phyloP scores from a whole-genome alignment of 345 rosid species.

The Brassica incana region DNA sequence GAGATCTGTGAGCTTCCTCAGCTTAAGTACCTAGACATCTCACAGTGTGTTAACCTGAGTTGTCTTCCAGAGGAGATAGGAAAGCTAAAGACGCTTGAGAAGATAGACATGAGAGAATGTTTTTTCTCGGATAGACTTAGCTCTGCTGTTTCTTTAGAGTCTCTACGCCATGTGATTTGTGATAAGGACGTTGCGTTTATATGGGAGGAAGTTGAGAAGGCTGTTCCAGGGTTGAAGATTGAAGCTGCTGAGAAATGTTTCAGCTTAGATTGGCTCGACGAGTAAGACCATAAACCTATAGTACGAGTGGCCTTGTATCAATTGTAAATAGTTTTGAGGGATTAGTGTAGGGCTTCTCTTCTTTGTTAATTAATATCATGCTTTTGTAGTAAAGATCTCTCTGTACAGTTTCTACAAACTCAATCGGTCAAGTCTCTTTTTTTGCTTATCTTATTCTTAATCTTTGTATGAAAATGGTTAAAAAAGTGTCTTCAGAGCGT shows the following conservation, averaged over 20 bases:
- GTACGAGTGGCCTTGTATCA: background rate
- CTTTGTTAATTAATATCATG: background rate
- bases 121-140: slow-evolving; percentile 43
- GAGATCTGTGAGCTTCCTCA: slow-evolving; percentile 52
- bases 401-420: background rate
- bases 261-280: slow-evolving; percentile 72
- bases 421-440: background rate
- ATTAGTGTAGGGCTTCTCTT: slow-evolving; percentile 1
- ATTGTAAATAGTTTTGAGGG: background rate
- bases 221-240: slow-evolving; percentile 48
- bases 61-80: slow-evolving; percentile 68
- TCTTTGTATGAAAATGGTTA: background rate
- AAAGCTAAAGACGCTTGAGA: slow-evolving; percentile 55
- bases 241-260: slow-evolving; percentile 67
- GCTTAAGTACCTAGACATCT: slow-evolving; percentile 73
- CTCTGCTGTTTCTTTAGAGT: slow-evolving; percentile 51
- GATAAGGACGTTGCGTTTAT: slow-evolving; percentile 64
- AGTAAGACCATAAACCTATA: slow-evolving; percentile 29
- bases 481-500: slow-evolving; percentile 51
- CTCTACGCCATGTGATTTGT: slow-evolving; percentile 62
- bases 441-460: background rate
- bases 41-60: slow-evolving; percentile 65
- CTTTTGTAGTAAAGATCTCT: slow-evolving; percentile 4
- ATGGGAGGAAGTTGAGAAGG: slow-evolving; percentile 57
- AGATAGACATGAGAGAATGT: slow-evolving; percentile 97